Base-by-base conservation (phyloP, 352 stramenopile species). In the Saprolegnia diclina region DNA sequence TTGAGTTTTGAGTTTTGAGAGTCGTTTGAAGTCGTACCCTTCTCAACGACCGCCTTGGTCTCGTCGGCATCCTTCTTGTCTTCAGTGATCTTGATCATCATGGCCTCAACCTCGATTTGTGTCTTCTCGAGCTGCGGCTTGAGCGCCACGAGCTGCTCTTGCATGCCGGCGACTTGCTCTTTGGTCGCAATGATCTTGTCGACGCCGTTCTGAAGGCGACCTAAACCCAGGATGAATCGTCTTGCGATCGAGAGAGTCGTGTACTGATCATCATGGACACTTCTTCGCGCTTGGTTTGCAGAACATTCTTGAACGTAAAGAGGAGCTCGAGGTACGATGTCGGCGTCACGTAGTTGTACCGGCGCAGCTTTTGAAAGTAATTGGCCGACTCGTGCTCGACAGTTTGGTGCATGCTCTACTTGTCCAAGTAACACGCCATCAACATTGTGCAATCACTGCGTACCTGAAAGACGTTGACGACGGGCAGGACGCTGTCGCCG, bases 301-400 rank as follows among this genome's bases (percentile, higher is more conserved):
- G 71, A 19, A 97, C 88, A 1, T 81, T 89, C 67, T 95, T 97
- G 76, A 97, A 98, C 13, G 91, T 97, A 67, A 91, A 85, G 19
- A 98, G 70, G n/a, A 98, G 67, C 71, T 98, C 92, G 7, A 98
- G 71, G 63, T 98, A 98, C 52, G 86, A 96, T 7, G 93, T 98
- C 4, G 93, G 93, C 9, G 93, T 98, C 24, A 97, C 93, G 76
- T 98, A 97, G 75, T 97, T 97, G 75, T 96, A 92, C 22, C 93
- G 74, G 1, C 88, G 78, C 24, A 97, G 72, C 59, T 94, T 80
- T 21, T 93, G 78, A 37, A 93, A 94, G 69, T 97, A 98, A 55
- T 92, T 77, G 1, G 77, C 72, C 0, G 84, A 95, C 38, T 79
- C 80, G 4, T 77, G 77, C 65, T 96, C 91, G 4, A 98, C 92